phyloP scores from a whole-genome alignment of 2,329 filamentous ascomycete genomes.

The Fusarium phyllophilum region DNA sequence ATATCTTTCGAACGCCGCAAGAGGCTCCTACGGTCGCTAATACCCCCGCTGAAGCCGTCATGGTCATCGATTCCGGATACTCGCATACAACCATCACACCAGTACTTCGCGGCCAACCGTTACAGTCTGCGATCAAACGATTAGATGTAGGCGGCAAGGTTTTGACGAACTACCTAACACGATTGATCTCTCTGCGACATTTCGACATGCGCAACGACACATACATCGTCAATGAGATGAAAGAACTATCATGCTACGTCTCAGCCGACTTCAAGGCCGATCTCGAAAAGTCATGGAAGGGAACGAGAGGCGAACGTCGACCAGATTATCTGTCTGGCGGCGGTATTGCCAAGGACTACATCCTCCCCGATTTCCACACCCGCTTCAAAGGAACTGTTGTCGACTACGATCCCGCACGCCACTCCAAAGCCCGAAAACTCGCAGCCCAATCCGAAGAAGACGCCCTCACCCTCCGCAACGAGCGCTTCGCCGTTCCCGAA shows the following conservation, averaged over 20 bases:
- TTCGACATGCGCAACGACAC: constrained; percentile 97
- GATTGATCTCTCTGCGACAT: constrained; percentile 87
- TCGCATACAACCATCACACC: constrained; percentile 93
- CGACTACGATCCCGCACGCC: constrained; percentile 77
- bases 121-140: constrained; percentile 83
- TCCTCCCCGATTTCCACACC: constrained; percentile 81
- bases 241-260: constrained; percentile 88
- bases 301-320: constrained; percentile 69
- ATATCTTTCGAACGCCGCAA: constrained; percentile 71
- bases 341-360: constrained; percentile 86
- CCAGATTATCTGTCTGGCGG: constrained; percentile 60
- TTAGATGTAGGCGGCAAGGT: constrained; percentile 94
- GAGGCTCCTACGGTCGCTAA: constrained; percentile 54
- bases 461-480: constrained; percentile 86
- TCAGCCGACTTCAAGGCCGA: constrained; percentile 79
- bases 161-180: constrained; percentile 91
- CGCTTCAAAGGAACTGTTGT: constrained; percentile 73
- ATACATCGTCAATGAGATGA: constrained; percentile 94
- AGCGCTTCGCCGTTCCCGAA: constrained; percentile 90
- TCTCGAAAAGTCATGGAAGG: constrained; percentile 87
- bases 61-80: constrained; percentile 91
- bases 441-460: constrained; percentile 70
- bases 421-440: constrained; percentile 62
- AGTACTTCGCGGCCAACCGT: constrained; percentile 79
- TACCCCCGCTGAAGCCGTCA: constrained; percentile 78